Evolutionary conservation across 306 rosid species (phyloP), one percentile per base, ranked within the genome.

Genomic region (Dalbergia cultrata): DNA sequence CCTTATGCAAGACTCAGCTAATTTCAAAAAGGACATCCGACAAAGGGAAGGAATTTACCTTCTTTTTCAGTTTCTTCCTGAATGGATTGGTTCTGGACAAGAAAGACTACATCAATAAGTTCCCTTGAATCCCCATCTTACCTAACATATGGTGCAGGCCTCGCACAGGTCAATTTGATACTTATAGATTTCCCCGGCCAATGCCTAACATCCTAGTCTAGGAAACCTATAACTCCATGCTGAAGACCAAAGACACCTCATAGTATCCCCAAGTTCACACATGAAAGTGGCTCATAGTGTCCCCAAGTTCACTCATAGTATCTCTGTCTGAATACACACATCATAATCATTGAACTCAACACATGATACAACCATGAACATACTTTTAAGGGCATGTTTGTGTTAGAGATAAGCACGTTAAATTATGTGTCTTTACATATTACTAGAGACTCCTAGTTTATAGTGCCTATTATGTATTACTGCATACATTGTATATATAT

Each of bases 41-140:
- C 77, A 43, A 49, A 34, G 35, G 34, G 61, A 70, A 34, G 31
- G 53, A 61, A 50, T 50, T 50, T 34, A 47, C 8, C 57, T 70
- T 70, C 37, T 9, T 43, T 43, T 44, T 49, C 13, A 52, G 16
- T 50, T 13, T 17, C 63, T 65, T 34, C 63, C 73, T 18, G 13
- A 35, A 53, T 65, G 41, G 44, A 14, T 18, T 52, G 21, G 53
- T 37, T 61, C 47, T 31, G 22, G n/a, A 8, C 18, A 16, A 14
- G 54, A 4, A 49, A 49, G 54, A 49, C 54, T 49, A 49, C 13
- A 13, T 17, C 54, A 49, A 5, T 13, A 16, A 50, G 7, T 14
- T 50, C 57, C 18, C 57, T 8, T 50, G 13, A 50, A 50, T 11
- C 6, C 12, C 54, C 54, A 49, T 11, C 50, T 44, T 44, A 2